Evolutionary conservation across 345 rosid species (phyloP), one percentile per base, ranked within the genome.

Genomic region (Brassica rapa): DNA sequence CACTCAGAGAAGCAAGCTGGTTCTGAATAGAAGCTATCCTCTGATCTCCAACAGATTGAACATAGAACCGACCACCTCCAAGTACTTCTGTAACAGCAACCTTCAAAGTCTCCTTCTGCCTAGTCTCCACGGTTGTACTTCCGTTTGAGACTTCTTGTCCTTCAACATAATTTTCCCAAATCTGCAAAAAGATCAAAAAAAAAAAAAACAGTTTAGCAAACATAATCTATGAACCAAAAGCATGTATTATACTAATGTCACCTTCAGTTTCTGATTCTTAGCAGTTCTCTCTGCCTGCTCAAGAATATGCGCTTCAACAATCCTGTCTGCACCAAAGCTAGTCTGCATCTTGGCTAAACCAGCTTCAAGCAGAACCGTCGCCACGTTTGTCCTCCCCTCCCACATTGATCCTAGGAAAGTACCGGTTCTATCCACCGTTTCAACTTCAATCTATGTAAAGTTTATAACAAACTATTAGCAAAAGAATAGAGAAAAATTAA

Each of bases 161-260:
- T 89, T 96, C 98, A 62, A 96, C 98, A 84, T 87, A 93, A 35
- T 89, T 93, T 86, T 93, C 98, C 99, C 99, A 96, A 65, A 93
- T 81, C 99, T 96, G 87, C 35, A 81, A 67, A 70, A 49, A n/a
- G 14, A 37, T 60, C 14, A 1, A 66, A 30, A 21, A 60, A 25
- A 60, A 25, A 25, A 60, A 25, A 25, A 25, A 16, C 29, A 8
- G 46, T 59, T 76, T 37, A 66, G 55, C 37, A 69, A 49, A n/a
- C 19, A 49, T n/a, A 49, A 49, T 49, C 8, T n/a, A 49, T 49
- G 5, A 49, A 49, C 56, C 56, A 49, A 49, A 12, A 61, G 27
- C 60, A 32, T 33, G 1, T 15, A 39, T 30, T 9, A 10, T 23
- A 68, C 49, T 76, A 56, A 82, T 60, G 84, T 70, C 80, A 91